These are phyloP conservation scores for Nicotiana otophora DNA, from an alignment of 257 asterid species.

Conservation along the genomic window DNA sequence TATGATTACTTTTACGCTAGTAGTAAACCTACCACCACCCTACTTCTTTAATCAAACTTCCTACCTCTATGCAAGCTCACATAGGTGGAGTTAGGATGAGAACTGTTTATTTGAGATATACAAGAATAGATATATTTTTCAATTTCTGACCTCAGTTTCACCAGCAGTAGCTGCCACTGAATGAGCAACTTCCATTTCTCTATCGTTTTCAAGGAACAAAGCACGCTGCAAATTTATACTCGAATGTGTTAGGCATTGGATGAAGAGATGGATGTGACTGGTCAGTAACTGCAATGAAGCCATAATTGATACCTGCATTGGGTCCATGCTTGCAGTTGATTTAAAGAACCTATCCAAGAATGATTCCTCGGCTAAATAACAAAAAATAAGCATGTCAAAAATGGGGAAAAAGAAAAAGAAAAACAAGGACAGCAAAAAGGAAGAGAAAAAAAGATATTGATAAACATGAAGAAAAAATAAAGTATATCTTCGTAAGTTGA, in stretches of 20 bases:
- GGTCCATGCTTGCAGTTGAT: slow-evolving; percentile 69
- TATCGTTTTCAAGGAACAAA: slow-evolving; percentile 70
- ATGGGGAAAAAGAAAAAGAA: slow-evolving; percentile 6
- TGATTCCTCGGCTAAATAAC: slow-evolving; percentile 60
- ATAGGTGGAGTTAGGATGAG: neutral
- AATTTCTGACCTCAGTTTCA: slow-evolving; percentile 75
- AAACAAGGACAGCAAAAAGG: neutral
- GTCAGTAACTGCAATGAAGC: neutral
- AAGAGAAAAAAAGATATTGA: neutral
- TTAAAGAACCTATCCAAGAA: slow-evolving; percentile 81
- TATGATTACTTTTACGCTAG: too few relatives aligned
- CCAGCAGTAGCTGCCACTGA: slow-evolving; percentile 92
- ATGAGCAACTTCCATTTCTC: slow-evolving; percentile 96
- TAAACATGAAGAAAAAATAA: neutral
- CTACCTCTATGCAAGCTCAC: too few relatives aligned
- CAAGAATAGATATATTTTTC: neutral
- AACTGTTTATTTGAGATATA: neutral
- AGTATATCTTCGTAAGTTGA: neutral
- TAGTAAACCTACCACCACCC: too few relatives aligned
- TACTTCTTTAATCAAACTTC: too few relatives aligned
- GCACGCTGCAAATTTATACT: slow-evolving; percentile 60
- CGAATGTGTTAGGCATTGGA: neutral
- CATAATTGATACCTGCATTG: slow-evolving; percentile 51
- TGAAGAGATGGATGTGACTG: neutral
- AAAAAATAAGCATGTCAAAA: slow-evolving; percentile 5